A percentile compares a stretch with the other conserved stretches of the same genome.
Conservation (phyloP, 139 green algal species). For the Diplosphaera chodatii region DNA sequence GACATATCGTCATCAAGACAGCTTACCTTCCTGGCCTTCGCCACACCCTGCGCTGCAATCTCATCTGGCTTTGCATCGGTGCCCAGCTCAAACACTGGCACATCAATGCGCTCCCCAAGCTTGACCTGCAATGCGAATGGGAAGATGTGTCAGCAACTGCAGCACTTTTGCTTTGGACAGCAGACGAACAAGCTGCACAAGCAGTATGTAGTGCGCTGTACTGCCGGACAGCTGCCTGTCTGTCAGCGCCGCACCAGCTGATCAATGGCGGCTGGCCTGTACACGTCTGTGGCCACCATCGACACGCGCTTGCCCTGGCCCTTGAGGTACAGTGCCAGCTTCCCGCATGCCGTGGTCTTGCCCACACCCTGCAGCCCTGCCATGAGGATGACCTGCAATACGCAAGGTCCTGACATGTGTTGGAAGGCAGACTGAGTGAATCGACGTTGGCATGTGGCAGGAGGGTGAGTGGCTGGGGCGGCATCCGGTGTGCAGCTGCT, state of each 20-base stretch:
- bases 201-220: too few species aligned
- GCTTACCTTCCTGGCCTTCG: conserved; percentile 3
- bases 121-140: conserved; percentile 42
- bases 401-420: too few species aligned
- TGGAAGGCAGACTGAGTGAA: too few species aligned
- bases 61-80: conserved; percentile 35
- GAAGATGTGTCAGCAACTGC: too few species aligned
- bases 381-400: conserved; percentile 77
- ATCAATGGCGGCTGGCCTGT: conserved; percentile 88
- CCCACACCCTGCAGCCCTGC: conserved; percentile 87
- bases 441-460: too few species aligned
- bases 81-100: conserved; percentile 88
- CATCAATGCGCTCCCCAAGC: conserved; percentile 71
- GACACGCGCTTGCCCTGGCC: conserved; percentile 64
- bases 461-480: too few species aligned
- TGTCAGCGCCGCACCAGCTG: conserved; percentile 64
- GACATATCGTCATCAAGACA: too few species aligned
- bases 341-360: conserved; percentile 95
- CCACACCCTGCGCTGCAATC: conserved; percentile 29
- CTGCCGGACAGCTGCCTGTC: too few species aligned
- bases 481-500: too few species aligned
- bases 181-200: too few species aligned
- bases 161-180: too few species aligned
- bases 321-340: conserved; percentile 86
- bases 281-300: conserved; percentile 92